Percentiles rank a stretch among this genome's conserved stretches.
These are phyloP conservation scores for Verticillium zaregamsianum DNA, from an alignment of 2,329 filamentous ascomycete genomes.

Conservation along the genomic window DNA sequence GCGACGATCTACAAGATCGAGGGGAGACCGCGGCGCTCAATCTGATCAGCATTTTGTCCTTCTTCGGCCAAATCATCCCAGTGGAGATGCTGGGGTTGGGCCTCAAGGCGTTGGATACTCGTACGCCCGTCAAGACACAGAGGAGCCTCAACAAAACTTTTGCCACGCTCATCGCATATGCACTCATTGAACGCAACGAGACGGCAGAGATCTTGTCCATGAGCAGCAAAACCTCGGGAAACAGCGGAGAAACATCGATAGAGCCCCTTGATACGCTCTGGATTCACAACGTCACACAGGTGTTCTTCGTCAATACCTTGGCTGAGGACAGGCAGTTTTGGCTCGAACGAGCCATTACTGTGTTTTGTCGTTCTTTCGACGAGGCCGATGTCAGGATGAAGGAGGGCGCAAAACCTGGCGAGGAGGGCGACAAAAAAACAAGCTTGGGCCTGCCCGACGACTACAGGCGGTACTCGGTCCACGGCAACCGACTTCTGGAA, in stretches of 20 bases:
- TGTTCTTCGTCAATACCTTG: constrained; percentile 45
- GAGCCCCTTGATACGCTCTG: constrained; percentile 46
- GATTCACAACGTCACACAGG: constrained; percentile 48
- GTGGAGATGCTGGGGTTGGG: constrained; percentile 62
- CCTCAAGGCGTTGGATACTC: constrained; percentile 38
- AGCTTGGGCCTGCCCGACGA: constrained; percentile 42
- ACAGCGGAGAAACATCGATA: constrained; percentile 15
- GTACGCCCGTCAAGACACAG: constrained; percentile 37
- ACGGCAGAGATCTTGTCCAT: constrained; percentile 33
- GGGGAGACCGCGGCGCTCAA: constrained; percentile 54
- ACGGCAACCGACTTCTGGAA: constrained; percentile 41
- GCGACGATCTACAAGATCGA: constrained; percentile 42
- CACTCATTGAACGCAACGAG: constrained; percentile 47
- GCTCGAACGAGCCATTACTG: constrained; percentile 41
- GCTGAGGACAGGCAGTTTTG: constrained; percentile 39
- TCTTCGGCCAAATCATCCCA: constrained; percentile 61
- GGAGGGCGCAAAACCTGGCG: neutral
- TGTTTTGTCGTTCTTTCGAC: constrained; percentile 47
- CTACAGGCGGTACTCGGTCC: constrained; percentile 47
- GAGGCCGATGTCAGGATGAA: constrained; percentile 28
- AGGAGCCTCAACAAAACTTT: constrained; percentile 43
- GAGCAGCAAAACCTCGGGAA: constrained; percentile 31
- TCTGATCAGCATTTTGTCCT: constrained; percentile 60
- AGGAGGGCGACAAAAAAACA: constrained; percentile 29
- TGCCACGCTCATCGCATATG: constrained; percentile 45